These are phyloP conservation scores for Kappamyces sp. DNA, from an alignment of 192 early-diverging fungal genomes.

Conservation along the genomic window DNA sequence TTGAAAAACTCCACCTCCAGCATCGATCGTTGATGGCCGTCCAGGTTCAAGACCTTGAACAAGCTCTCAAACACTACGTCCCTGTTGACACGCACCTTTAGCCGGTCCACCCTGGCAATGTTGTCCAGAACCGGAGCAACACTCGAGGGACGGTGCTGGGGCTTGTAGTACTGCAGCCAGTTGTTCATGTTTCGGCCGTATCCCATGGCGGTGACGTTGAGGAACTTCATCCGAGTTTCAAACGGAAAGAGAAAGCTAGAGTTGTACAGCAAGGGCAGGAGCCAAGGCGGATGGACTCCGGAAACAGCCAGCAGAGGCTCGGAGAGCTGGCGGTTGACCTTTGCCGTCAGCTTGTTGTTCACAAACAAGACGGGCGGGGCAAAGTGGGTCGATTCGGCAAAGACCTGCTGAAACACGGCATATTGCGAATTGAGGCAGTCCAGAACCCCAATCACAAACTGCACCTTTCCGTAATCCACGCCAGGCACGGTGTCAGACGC, in stretches of 20 bases:
- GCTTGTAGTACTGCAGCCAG: constrained; percentile 49
- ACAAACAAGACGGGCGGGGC: constrained; percentile 45
- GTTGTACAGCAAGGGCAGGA: constrained; percentile 48
- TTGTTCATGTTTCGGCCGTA: constrained; percentile 69
- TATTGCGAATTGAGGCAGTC: constrained; percentile 35
- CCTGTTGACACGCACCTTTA: constrained; percentile 85
- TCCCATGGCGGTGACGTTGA: constrained; percentile 84
- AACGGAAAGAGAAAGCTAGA: constrained; percentile 82
- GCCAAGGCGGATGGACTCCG: constrained; percentile 73
- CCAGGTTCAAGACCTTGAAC: constrained; percentile 80
- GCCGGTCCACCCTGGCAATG: constrained; percentile 68
- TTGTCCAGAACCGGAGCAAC: neutral
- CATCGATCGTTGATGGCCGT: constrained; percentile 58
- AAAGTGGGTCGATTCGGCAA: constrained; percentile 19
- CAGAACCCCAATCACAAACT: constrained; percentile 34
- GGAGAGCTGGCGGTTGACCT: constrained; percentile 78
- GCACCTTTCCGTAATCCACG: constrained; percentile 14
- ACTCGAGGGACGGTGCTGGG: neutral
- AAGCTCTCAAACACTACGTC: constrained; percentile 73
- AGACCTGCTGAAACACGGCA: constrained; percentile 6
- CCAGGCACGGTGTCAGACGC: no score
- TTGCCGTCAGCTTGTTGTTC: constrained; percentile 78
- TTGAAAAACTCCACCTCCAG: constrained; percentile 93
- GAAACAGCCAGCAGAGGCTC: constrained; percentile 87
- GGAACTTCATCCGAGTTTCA: constrained; percentile 67